These are phyloP conservation scores for Tricholoma terreum DNA, from an alignment of 768 basidiomycete genomes.

Conservation along the genomic window DNA sequence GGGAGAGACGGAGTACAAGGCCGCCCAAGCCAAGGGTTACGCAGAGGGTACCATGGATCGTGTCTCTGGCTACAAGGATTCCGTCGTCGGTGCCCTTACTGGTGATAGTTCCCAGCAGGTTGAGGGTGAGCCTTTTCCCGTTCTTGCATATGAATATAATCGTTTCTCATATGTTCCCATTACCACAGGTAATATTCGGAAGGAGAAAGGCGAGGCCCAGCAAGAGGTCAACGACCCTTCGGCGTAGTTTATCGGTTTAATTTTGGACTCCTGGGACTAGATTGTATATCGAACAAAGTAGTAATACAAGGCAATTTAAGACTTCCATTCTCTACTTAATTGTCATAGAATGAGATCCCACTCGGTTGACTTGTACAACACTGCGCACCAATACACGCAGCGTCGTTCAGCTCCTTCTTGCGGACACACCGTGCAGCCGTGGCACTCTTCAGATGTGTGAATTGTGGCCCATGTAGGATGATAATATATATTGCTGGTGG, in stretches of 20 bases:
- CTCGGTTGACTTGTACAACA: no score
- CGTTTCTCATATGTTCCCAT: no score
- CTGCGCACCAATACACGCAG: slow-evolving; percentile 62
- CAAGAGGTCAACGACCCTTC: slow-evolving; percentile 19
- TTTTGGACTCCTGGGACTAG: no score
- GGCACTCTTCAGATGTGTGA: slow-evolving; percentile 76
- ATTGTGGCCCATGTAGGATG: slow-evolving; percentile 77
- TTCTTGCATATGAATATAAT: background rate
- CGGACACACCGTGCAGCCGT: slow-evolving; percentile 66
- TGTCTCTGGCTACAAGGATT: slow-evolving; percentile 44
- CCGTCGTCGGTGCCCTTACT: slow-evolving; percentile 48
- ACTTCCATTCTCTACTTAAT: no score
- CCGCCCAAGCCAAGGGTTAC: slow-evolving; percentile 48
- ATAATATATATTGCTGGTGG: slow-evolving; percentile 84
- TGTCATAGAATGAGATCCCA: no score
- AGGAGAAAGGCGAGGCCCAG: slow-evolving; percentile 24
- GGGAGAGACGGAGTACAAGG: slow-evolving; percentile 49
- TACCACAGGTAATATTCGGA: slow-evolving; percentile 47
- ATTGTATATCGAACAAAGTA: no score
- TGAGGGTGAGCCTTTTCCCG: slow-evolving; percentile 28
- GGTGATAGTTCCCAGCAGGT: slow-evolving; percentile 46
- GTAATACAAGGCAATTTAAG: no score
- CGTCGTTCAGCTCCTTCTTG: slow-evolving; percentile 69
- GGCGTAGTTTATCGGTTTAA: background rate
- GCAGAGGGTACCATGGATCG: slow-evolving; percentile 47